A percentile compares a stretch with the other conserved stretches of the same genome.
Evolutionary conservation across 1,284 basidiomycete species (phyloP).

Genomic region (Tylopilus sp.): DNA sequence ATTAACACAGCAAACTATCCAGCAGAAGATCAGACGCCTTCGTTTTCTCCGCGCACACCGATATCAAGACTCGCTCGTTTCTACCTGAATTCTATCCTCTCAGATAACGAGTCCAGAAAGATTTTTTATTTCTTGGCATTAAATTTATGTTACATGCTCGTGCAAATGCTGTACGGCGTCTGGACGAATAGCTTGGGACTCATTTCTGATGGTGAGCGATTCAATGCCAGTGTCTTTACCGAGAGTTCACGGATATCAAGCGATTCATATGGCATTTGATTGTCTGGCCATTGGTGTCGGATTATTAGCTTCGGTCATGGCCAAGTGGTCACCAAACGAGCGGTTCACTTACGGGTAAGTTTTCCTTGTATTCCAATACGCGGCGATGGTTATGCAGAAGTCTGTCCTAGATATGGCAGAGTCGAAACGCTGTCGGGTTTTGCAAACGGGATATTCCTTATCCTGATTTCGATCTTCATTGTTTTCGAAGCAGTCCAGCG

Average conservation of each 20-base stretch:
- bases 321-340: slow-evolving; percentile 93
- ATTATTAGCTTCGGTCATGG: slow-evolving; percentile 94
- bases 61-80: slow-evolving; percentile 57
- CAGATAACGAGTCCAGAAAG: slow-evolving; percentile 86
- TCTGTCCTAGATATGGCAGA: slow-evolving; percentile 70
- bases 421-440: slow-evolving; percentile 99
- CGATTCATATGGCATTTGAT: slow-evolving; percentile 99
- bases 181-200: slow-evolving; percentile 97
- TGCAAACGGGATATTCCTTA: slow-evolving; percentile 95
- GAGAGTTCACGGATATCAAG: slow-evolving; percentile 40
- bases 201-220: slow-evolving; percentile 85
- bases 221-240: background rate
- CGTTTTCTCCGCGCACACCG: slow-evolving; percentile 48
- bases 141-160: slow-evolving; percentile 93
- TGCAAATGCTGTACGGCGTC: slow-evolving; percentile 93
- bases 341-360: slow-evolving; percentile 90
- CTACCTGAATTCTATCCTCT: slow-evolving; percentile 84
- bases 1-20: slow-evolving; percentile 51
- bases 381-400: background rate
- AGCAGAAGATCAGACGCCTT: slow-evolving; percentile 40
- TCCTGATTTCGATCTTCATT: slow-evolving; percentile 96
- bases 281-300: slow-evolving; percentile 97
- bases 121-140: slow-evolving; percentile 97
- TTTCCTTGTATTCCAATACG: background rate
- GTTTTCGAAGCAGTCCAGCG: slow-evolving; percentile 97